phyloP scores from a whole-genome alignment of 345 rosid species.

The Atalantia buxifolia region DNA sequence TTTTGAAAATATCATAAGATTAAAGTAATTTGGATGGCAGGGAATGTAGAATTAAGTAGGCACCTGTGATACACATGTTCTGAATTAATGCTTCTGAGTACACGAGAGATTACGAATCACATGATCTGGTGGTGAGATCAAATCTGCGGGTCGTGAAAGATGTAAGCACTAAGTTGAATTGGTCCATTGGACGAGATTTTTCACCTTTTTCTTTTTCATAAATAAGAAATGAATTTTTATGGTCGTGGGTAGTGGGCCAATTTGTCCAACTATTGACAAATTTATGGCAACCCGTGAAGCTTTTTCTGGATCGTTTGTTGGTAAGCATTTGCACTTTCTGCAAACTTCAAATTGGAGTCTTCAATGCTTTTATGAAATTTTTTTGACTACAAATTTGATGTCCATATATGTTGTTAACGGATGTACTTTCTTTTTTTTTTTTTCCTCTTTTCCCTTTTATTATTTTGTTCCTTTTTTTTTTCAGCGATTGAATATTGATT shows the following conservation, averaged over 20 bases:
- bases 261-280: background rate
- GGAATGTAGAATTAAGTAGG: background rate
- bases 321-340: no score
- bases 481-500: background rate
- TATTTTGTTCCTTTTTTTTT: background rate
- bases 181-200: background rate
- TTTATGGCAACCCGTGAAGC: constrained; percentile 10
- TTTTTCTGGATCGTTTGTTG: background rate
- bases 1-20: background rate
- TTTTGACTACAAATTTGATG: background rate
- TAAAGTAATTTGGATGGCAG: constrained; percentile 7
- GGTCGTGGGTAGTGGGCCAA: background rate
- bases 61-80: background rate
- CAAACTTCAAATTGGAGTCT: background rate
- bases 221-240: no score
- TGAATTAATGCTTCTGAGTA: no score
- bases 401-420: background rate
- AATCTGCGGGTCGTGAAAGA: background rate
- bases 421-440: background rate
- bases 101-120: background rate
- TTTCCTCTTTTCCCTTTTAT: background rate
- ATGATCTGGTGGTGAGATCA: background rate
- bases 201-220: background rate
- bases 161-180: background rate
- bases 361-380: background rate